Percentiles rank a stretch among this genome's conserved stretches.
Evolutionary conservation across 2,329 filamentous ascomycete species (phyloP).

Genomic region (Aspergillus piperis): DNA sequence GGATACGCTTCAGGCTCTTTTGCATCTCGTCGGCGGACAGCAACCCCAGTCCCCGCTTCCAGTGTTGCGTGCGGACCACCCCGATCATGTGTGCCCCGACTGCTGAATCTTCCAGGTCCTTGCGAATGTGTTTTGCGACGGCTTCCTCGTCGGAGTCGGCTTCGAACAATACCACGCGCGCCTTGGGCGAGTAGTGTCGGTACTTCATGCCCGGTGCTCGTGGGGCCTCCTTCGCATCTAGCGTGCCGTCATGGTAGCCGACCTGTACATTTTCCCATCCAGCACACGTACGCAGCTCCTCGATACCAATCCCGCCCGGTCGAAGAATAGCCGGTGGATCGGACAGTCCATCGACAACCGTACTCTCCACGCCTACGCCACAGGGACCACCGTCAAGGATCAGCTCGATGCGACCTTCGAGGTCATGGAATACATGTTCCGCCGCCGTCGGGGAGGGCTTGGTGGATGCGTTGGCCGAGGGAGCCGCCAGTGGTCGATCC

Average conservation of each 20-base stretch:
- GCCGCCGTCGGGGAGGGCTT: slow-evolving; percentile 90
- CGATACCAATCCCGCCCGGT: slow-evolving; percentile 83
- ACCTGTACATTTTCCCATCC: slow-evolving; percentile 80
- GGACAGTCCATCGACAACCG: slow-evolving; percentile 88
- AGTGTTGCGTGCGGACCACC: slow-evolving; percentile 43
- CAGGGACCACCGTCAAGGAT: slow-evolving; percentile 89
- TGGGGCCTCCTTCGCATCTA: slow-evolving; percentile 66
- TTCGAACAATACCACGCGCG: slow-evolving; percentile 81
- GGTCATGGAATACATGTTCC: slow-evolving; percentile 82
- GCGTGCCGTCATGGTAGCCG: slow-evolving; percentile 75
- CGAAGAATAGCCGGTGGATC: slow-evolving; percentile 78
- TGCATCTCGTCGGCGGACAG: slow-evolving; percentile 25
- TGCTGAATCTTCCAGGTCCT: slow-evolving; percentile 35
- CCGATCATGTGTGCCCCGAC: slow-evolving; percentile 37
- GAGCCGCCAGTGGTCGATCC: slow-evolving; percentile 79
- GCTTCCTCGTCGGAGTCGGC: slow-evolving; percentile 40
- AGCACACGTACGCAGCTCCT: slow-evolving; percentile 69
- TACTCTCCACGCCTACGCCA: slow-evolving; percentile 90
- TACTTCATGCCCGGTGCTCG: slow-evolving; percentile 98
- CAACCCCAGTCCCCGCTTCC: slow-evolving; percentile 34
- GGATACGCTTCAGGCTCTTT: slow-evolving; percentile 24
- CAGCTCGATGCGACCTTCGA: slow-evolving; percentile 76
- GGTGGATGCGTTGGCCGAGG: slow-evolving; percentile 92
- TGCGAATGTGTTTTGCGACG: slow-evolving; percentile 34
- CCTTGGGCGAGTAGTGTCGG: slow-evolving; percentile 92